These are phyloP conservation scores for Selaginella moellendorffii DNA, from an alignment of 75 land plant species.

Conservation along the genomic window DNA sequence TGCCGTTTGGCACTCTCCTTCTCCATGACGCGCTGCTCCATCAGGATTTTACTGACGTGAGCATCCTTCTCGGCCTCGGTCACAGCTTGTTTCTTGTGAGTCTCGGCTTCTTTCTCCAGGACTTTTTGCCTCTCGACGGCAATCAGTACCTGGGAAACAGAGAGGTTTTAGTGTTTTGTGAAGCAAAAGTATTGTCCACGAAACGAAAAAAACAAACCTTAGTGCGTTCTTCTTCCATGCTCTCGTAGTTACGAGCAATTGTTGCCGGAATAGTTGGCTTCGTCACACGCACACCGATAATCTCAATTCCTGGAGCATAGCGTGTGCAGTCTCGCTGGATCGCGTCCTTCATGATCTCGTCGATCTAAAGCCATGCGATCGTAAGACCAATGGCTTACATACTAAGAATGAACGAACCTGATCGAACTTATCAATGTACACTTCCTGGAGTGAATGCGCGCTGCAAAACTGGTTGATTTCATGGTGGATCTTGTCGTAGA, in stretches of 20 bases:
- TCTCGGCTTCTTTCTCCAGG: constrained; percentile 89
- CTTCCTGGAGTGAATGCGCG: constrained; percentile 76
- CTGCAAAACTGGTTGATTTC: constrained; percentile 99
- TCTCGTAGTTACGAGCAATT: constrained; percentile 79
- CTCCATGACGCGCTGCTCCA: constrained; percentile 88
- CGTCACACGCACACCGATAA: constrained; percentile 86
- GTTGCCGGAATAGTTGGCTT: constrained; percentile 77
- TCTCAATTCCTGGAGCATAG: constrained; percentile 97
- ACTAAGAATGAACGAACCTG: constrained; percentile 30
- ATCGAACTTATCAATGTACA: constrained; percentile 95
- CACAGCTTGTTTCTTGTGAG: constrained; percentile 73
- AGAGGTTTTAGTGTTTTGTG: neutral
- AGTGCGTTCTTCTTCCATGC: constrained; percentile 96
- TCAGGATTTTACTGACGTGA: constrained; percentile 69
- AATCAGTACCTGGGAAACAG: constrained; percentile 66
- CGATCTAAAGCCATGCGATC: constrained; percentile 38
- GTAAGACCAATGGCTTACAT: neutral
- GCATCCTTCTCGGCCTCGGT: constrained; percentile 93
- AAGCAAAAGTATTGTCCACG: neutral
- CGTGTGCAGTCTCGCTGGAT: constrained; percentile 85
- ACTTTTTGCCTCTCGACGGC: constrained; percentile 87
- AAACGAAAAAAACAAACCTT: constrained; percentile 32
- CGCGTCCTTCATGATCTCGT: constrained; percentile 95
- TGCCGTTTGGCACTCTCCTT: constrained; percentile 60
- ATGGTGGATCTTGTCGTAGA: constrained; percentile 97